Conservation (phyloP, 768 basidiomycete species). For the Psilocybe azurescens region DNA sequence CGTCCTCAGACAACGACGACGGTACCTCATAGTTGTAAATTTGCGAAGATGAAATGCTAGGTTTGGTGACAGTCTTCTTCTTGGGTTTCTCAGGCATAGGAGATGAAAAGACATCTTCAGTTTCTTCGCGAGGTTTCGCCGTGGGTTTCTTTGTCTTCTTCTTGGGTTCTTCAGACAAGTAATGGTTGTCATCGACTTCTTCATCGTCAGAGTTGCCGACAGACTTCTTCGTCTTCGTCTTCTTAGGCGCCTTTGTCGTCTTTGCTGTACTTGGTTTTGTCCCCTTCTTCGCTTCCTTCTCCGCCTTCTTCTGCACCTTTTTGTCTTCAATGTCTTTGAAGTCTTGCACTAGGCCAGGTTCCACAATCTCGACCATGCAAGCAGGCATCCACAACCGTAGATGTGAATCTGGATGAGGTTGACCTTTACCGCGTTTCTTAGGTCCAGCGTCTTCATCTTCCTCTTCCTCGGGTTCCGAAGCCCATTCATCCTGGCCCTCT, state of each 20-base stretch:
- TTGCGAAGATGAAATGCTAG: neutral
- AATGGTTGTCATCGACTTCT: neutral
- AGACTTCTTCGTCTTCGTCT: constrained; percentile 5
- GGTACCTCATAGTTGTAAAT: neutral
- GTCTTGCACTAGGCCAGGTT: constrained; percentile 65
- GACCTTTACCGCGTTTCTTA: constrained; percentile 38
- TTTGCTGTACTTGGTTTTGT: constrained; percentile 19
- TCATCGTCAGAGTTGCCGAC: neutral
- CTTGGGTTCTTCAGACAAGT: neutral
- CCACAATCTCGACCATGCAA: constrained; percentile 71
- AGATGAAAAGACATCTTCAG: constrained; percentile 13
- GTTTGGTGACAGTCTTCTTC: neutral
- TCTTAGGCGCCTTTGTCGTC: constrained; percentile 20
- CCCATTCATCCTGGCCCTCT: constrained; percentile 54
- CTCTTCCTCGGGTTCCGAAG: constrained; percentile 49
- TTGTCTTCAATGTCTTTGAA: constrained; percentile 56
- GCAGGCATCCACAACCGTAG: constrained; percentile 85
- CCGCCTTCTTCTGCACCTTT: constrained; percentile 57
- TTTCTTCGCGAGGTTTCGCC: constrained; percentile 1
- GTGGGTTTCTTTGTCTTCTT: neutral
- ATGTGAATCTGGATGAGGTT: constrained; percentile 57
- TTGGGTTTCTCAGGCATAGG: neutral
- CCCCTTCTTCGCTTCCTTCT: constrained; percentile 53
- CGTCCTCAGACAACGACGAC: neutral
- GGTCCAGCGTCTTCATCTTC: constrained; percentile 51